Evolutionary conservation across 2,329 filamentous ascomycete species (phyloP).

Genomic region (Cordyceps militaris): DNA sequence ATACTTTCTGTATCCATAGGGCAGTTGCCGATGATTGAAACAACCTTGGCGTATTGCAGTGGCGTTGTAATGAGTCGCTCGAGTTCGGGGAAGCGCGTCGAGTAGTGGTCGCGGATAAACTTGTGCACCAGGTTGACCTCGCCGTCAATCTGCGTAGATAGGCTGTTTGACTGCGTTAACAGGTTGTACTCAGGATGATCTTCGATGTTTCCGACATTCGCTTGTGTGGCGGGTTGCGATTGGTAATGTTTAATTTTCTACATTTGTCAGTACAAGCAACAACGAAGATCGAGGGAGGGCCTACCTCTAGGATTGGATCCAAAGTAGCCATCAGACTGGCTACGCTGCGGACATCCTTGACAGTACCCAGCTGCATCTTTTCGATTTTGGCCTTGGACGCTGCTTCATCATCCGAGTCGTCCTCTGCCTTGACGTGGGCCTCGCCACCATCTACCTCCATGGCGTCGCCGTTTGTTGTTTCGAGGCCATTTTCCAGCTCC

Average conservation of each 20-base stretch:
- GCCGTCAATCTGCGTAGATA: conserved; percentile 87
- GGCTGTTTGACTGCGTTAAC: conserved; percentile 77
- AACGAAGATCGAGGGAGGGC: conserved; percentile 57
- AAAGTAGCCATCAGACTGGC: conserved; percentile 75
- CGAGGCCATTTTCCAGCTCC: conserved; percentile 45
- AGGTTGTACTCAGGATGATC: conserved; percentile 89
- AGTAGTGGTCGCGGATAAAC: conserved; percentile 93
- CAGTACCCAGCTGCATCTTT: conserved; percentile 67
- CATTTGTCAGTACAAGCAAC: conserved; percentile 35
- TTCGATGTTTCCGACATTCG: conserved; percentile 74
- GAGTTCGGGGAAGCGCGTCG: conserved; percentile 84
- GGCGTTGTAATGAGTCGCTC: conserved; percentile 86
- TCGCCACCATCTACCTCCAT: conserved; percentile 51
- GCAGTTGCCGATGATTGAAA: conserved; percentile 86
- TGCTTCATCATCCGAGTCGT: conserved; percentile 55
- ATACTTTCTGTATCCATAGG: conserved; percentile 77
- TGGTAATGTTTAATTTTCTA: conserved; percentile 79
- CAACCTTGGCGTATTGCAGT: conserved; percentile 90
- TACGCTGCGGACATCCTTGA: conserved; percentile 74
- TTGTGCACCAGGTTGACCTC: conserved; percentile 94
- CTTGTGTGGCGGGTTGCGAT: conserved; percentile 57
- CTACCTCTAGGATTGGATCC: conserved; percentile 75
- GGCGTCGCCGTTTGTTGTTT: conserved; percentile 32
- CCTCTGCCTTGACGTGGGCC: conserved; percentile 37
- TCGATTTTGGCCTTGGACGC: conserved; percentile 73